These are phyloP conservation scores for Crithidia bombi DNA, from an alignment of 208 protist species.

Conservation along the genomic window DNA sequence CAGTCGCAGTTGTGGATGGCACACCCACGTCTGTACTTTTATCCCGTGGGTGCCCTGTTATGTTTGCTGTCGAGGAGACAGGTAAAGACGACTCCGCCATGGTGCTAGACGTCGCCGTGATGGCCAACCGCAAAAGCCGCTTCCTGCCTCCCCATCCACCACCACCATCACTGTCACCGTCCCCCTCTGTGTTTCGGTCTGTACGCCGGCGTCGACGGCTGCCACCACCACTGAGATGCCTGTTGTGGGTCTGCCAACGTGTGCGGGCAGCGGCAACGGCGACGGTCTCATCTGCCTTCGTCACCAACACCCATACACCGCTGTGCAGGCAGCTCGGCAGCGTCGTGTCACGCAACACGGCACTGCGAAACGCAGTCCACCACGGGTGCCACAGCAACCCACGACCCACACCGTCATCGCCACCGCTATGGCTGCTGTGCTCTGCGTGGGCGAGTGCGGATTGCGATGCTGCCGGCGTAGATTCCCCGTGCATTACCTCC, in stretches of 20 bases:
- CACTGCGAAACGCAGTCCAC: slow-evolving; percentile 54
- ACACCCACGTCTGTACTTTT: too few relatives aligned
- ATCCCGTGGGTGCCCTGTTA: too few relatives aligned
- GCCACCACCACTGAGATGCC: too few relatives aligned
- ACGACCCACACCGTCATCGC: not conserved
- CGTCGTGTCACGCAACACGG: slow-evolving; percentile 49
- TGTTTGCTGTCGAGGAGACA: too few relatives aligned
- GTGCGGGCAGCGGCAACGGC: not conserved
- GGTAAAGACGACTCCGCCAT: not conserved
- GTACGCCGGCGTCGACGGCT: not conserved
- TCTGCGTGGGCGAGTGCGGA: not conserved
- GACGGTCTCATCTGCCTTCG: slow-evolving; percentile 40
- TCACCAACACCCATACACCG: slow-evolving; percentile 42
- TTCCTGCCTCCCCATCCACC: not conserved
- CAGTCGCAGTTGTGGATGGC: too few relatives aligned
- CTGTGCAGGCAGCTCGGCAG: slow-evolving; percentile 50
- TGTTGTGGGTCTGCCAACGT: slow-evolving; percentile 8
- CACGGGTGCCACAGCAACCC: slow-evolving; percentile 36
- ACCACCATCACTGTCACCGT: not conserved
- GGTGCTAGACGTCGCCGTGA: not conserved
- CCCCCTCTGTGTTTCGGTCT: not conserved
- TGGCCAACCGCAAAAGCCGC: not conserved
- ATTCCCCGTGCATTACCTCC: slow-evolving; percentile 28
- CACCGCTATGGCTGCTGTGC: not conserved
- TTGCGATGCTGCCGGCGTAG: not conserved